These are phyloP conservation scores for Dryadomyces quercivorus DNA, from an alignment of 2,329 filamentous ascomycete genomes.

Conservation along the genomic window DNA sequence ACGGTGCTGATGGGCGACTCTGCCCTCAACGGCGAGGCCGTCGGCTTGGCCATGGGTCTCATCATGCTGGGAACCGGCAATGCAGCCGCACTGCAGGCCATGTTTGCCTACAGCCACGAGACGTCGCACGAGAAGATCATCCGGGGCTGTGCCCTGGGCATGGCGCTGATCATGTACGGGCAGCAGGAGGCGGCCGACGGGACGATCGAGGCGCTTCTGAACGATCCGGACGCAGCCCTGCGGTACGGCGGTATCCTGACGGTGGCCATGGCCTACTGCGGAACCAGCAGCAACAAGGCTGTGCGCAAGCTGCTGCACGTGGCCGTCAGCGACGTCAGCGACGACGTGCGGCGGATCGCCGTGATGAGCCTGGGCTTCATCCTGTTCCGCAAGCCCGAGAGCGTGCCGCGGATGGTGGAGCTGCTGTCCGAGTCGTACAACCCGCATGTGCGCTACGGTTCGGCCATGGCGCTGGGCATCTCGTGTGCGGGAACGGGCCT, in stretches of 20 bases:
- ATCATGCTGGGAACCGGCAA: conserved; percentile 99
- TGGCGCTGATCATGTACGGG: conserved; percentile 97
- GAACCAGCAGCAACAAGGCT: conserved; percentile 96
- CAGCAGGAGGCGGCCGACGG: conserved; percentile 91
- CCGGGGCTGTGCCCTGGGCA: conserved; percentile 84
- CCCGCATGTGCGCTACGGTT: conserved; percentile 93
- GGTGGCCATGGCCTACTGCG: conserved; percentile 94
- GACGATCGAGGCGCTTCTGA: conserved; percentile 83
- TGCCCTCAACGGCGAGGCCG: conserved; percentile 91
- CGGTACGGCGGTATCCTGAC: conserved; percentile 98
- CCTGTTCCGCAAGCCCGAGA: conserved; percentile 92
- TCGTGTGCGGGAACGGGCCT: conserved; percentile 93
- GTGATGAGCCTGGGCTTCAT: conserved; percentile 98
- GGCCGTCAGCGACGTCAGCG: conserved; percentile 94
- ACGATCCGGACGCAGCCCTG: conserved; percentile 85
- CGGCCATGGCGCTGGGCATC: conserved; percentile 95
- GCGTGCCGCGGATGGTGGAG: conserved; percentile 97
- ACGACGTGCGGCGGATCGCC: conserved; percentile 89
- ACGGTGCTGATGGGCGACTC: conserved; percentile 85
- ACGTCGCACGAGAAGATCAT: conserved; percentile 99
- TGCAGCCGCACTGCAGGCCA: conserved; percentile 81
- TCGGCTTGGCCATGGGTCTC: conserved; percentile 89
- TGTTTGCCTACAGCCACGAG: conserved; percentile 96
- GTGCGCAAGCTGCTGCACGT: conserved; percentile 91
- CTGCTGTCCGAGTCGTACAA: conserved; percentile 97